These are phyloP conservation scores for Magnusiomyces paraingens DNA, from an alignment of 1,139 yeast species.

Conservation along the genomic window DNA sequence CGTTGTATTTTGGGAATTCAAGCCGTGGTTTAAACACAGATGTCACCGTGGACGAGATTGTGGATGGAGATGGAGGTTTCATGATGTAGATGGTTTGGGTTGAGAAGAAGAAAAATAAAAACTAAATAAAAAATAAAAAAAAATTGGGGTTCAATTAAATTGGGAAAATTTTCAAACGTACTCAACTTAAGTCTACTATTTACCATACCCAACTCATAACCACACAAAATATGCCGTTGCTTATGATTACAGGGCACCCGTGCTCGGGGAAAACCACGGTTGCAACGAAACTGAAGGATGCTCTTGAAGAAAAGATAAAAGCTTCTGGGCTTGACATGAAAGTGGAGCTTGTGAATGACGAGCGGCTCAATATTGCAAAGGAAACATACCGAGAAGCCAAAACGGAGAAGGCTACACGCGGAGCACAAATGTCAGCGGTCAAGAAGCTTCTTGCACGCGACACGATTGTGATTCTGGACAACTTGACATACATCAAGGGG, in stretches of 20 bases:
- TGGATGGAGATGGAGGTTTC: neutral
- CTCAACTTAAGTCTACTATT: too few relatives aligned
- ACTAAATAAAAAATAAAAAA: too few relatives aligned
- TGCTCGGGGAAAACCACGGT: slow-evolving; percentile 76
- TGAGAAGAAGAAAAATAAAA: too few relatives aligned
- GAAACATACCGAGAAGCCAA: slow-evolving; percentile 60
- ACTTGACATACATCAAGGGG: slow-evolving; percentile 88
- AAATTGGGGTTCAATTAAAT: too few relatives aligned
- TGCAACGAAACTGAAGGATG: slow-evolving; percentile 49
- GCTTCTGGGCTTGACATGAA: slow-evolving; percentile 50
- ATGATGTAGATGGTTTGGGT: too few relatives aligned
- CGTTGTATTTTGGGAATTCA: slow-evolving; percentile 54
- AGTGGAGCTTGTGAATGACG: slow-evolving; percentile 71
- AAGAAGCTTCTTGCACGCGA: slow-evolving; percentile 67
- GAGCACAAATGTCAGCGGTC: slow-evolving; percentile 81
- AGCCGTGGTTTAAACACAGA: slow-evolving; percentile 26
- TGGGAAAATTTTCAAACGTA: too few relatives aligned
- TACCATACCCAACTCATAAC: too few relatives aligned
- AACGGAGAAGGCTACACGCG: slow-evolving; percentile 75
- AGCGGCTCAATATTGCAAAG: slow-evolving; percentile 64
- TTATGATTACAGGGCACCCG: slow-evolving; percentile 80
- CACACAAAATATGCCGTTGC: slow-evolving; percentile 60
- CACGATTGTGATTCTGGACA: slow-evolving; percentile 75
- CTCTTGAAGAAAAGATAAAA: slow-evolving; percentile 45
- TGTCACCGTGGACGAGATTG: neutral